These are phyloP conservation scores for Croton laevigatus DNA, from an alignment of 441 rosid species.

Conservation along the genomic window DNA sequence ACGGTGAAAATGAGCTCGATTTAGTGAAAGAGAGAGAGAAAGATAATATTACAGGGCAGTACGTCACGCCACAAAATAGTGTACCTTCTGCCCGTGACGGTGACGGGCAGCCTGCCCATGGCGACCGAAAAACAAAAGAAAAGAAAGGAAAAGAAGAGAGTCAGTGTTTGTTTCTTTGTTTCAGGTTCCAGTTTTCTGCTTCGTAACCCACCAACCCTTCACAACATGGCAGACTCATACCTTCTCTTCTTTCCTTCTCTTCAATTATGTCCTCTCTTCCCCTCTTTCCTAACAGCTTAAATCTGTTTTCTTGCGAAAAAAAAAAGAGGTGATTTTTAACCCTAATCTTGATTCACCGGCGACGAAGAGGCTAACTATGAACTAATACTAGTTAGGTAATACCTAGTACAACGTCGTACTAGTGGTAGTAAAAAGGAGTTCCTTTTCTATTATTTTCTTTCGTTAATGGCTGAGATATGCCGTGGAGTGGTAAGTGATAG, in stretches of 20 bases:
- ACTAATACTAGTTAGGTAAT: background rate
- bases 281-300: background rate
- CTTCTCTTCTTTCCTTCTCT: constrained; percentile 8
- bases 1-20: constrained; percentile 45
- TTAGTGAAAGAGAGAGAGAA: constrained; percentile 13
- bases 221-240: constrained; percentile 29
- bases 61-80: constrained; percentile 34
- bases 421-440: no score
- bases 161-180: background rate
- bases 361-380: background rate
- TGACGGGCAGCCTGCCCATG: constrained; percentile 47
- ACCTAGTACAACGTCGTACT: background rate
- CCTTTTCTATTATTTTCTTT: background rate
- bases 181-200: background rate
- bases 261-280: background rate
- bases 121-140: background rate
- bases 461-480: constrained; percentile 54
- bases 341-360: background rate
- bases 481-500: constrained; percentile 44
- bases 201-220: background rate
- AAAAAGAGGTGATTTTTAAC: background rate
- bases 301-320: background rate
- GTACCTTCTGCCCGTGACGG: constrained; percentile 34
- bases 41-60: constrained; percentile 7
- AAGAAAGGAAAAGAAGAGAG: no score